phyloP scores from a whole-genome alignment of 2,329 filamentous ascomycete genomes.

The Neurospora sp. region DNA sequence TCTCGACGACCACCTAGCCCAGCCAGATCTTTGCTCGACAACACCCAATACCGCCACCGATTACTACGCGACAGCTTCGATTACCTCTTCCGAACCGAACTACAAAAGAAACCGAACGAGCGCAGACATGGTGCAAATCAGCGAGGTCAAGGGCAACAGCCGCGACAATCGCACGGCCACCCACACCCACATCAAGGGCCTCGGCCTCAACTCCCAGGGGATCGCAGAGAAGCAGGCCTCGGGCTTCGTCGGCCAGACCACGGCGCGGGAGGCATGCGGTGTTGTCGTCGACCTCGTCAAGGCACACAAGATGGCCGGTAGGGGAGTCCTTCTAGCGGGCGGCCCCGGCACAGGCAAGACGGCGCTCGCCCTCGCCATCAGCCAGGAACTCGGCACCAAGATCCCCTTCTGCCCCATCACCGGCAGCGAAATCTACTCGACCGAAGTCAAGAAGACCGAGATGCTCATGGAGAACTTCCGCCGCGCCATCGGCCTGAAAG shows the following conservation, averaged over 20 bases:
- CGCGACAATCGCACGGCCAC: slow-evolving; percentile 94
- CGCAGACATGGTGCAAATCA: slow-evolving; percentile 69
- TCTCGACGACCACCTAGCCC: background rate
- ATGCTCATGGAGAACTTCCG: slow-evolving; percentile 99
- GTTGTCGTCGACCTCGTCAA: slow-evolving; percentile 93
- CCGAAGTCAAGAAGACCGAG: slow-evolving; percentile 99
- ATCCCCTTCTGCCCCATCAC: slow-evolving; percentile 98
- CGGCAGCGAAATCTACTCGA: slow-evolving; percentile 93
- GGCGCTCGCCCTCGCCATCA: slow-evolving; percentile 86
- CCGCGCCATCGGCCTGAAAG: slow-evolving; percentile 88
- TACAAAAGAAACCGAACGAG: slow-evolving; percentile 7
- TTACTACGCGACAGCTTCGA: background rate
- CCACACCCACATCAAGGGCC: slow-evolving; percentile 94
- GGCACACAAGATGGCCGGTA: slow-evolving; percentile 94
- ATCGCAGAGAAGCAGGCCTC: slow-evolving; percentile 67
- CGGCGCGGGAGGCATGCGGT: slow-evolving; percentile 88
- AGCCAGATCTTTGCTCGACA: slow-evolving; percentile 1
- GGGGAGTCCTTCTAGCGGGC: slow-evolving; percentile 85
- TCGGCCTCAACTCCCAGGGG: slow-evolving; percentile 80
- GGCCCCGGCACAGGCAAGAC: slow-evolving; percentile 97
- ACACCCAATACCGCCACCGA: background rate
- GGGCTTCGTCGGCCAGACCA: slow-evolving; percentile 83
- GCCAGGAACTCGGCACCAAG: slow-evolving; percentile 94
- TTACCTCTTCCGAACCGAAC: slow-evolving; percentile 4
- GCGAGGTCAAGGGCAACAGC: slow-evolving; percentile 87